Base-by-base conservation (phyloP, 176 grass and related monocot genomes). In the Themeda triandra region DNA sequence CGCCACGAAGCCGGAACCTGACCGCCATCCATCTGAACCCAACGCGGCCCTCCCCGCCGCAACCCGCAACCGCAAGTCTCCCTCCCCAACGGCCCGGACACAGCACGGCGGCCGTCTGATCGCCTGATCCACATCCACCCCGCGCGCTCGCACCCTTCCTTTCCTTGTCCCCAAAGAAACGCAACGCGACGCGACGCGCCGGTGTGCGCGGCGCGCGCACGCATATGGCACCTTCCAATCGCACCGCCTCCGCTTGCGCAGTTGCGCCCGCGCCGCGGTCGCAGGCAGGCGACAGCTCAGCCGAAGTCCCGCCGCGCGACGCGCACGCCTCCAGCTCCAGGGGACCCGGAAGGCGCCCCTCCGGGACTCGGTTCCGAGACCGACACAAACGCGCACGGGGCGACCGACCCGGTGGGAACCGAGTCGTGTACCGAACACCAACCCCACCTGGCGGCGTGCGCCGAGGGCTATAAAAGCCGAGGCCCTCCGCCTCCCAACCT, bases 381-480 rank as follows among this genome's bases (percentile, higher is more conserved):
- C 37, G 7, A 39, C 6, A 6, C 6, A 6, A 8, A 46, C 44
- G 3, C 37, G 28, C 36, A 54, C 51, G 63, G 28, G 28, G 31
- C 8, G 21, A 21, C 33, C 33, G 74, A 39, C 53, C 54, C 45
- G 45, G 45, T 46, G 37, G 37, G 37, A 39, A 39, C 37, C 37
- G 37, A 39, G 8, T 5, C 32, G 32, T 5, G 7, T 6, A 39
- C 37, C 23, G 8, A 19, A 3, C 27, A 10, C 56, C 56, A 24
- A 24, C 42, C 44, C 48, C 79, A 36, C 65, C 63, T 79, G 63
- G 44, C 27, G 41, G 28, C 42, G 10, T 10, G 39, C 40, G 37
- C 33, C 33, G 39, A 39, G 53, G 37, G 54, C 79, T 90, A 86
- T 83, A 90, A 83, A 90, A 74, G 3, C 44, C 73, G 45, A 8